phyloP scores from a whole-genome alignment of 805 yeast species.

The Saturnispora diversa region DNA sequence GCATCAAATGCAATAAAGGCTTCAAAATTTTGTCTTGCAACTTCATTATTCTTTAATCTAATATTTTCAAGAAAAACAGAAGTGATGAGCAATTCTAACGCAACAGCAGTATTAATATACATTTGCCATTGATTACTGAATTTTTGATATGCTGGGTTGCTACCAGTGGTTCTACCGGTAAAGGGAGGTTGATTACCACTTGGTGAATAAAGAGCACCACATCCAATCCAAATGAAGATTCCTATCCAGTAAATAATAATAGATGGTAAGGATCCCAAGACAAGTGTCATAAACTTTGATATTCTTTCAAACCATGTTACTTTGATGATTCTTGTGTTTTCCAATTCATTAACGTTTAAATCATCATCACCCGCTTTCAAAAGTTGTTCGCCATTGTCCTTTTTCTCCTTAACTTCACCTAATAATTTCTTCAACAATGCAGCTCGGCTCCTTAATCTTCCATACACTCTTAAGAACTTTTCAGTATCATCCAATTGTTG shows the following conservation, averaged over 20 bases:
- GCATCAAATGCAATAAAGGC: constrained; percentile 23
- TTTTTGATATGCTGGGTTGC: constrained; percentile 13
- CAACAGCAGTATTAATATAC: constrained; percentile 35
- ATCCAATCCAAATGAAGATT: constrained; percentile 33
- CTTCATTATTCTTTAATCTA: constrained; percentile 31
- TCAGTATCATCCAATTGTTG: constrained; percentile 29
- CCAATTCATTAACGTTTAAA: constrained; percentile 10
- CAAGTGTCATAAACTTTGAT: constrained; percentile 20
- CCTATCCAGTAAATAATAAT: constrained; percentile 33
- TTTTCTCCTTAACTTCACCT: not conserved
- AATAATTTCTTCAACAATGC: constrained; percentile 19
- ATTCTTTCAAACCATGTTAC: constrained; percentile 31
- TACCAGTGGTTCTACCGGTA: constrained; percentile 5
- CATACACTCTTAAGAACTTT: constrained; percentile 23
- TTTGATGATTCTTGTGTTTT: constrained; percentile 15
- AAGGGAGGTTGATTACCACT: constrained; percentile 26
- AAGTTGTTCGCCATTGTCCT: not conserved
- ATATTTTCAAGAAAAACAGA: constrained; percentile 33
- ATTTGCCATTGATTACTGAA: constrained; percentile 35
- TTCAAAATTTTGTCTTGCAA: constrained; percentile 18
- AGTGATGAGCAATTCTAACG: constrained; percentile 30
- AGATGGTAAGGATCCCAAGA: constrained; percentile 28
- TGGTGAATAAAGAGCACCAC: constrained; percentile 2
- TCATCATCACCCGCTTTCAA: not conserved
- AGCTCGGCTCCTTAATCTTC: constrained; percentile 27